Conservation (phyloP, 176 grass and related monocot species). For the Alopecurus myosuroides region DNA sequence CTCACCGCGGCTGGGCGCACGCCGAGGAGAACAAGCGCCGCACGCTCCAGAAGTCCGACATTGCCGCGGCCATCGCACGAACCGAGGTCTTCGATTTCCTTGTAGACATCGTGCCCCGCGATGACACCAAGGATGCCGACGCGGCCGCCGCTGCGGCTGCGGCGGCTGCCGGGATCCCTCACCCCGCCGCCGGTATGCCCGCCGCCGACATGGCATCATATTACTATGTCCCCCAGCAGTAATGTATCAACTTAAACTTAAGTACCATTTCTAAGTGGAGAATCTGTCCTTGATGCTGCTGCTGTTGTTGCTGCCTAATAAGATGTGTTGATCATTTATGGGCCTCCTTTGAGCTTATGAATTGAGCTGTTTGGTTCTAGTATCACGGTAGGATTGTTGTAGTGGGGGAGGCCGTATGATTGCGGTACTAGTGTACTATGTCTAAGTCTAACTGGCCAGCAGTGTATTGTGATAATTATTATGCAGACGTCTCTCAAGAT, state of each 20-base stretch:
- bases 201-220: conserved; percentile 44
- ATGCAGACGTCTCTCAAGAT: conserved; percentile 20
- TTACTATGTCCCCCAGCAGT: conserved; percentile 67
- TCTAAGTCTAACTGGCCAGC: conserved; percentile 9
- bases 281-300: conserved; percentile 16
- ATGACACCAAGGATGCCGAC: conserved; percentile 67
- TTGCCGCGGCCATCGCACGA: conserved; percentile 78
- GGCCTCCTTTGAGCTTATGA: conserved; percentile 29
- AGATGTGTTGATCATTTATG: conserved; percentile 26
- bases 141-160: conserved; percentile 22
- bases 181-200: conserved; percentile 37
- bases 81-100: conserved; percentile 97
- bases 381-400: conserved; percentile 18
- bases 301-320: conserved; percentile 29
- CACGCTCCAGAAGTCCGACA: conserved; percentile 90
- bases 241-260: conserved; percentile 20
- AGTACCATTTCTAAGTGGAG: neutral
- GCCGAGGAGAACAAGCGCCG: conserved; percentile 94
- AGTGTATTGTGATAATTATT: conserved; percentile 29
- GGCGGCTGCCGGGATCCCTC: conserved; percentile 43
- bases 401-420: conserved; percentile 9
- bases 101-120: conserved; percentile 79
- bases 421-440: conserved; percentile 21
- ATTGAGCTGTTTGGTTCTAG: conserved; percentile 20
- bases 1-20: conserved; percentile 81